phyloP scores from a whole-genome alignment of 1,284 basidiomycete species.

The Rhodotorula sp. region DNA sequence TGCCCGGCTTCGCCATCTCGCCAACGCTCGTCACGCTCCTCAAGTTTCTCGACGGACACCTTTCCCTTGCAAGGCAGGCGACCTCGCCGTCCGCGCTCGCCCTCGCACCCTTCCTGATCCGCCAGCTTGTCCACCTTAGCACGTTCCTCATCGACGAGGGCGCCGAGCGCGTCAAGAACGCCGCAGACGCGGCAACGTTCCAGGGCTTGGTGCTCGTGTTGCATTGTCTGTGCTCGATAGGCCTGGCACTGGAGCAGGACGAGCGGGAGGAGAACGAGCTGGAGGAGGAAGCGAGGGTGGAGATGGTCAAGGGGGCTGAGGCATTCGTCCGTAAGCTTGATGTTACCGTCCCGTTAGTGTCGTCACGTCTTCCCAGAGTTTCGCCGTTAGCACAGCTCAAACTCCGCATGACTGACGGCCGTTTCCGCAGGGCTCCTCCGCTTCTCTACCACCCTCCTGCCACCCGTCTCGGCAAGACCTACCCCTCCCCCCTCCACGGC shows the following conservation, averaged over 20 bases:
- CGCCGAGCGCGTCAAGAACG: constrained; percentile 1
- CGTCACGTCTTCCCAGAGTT: background rate
- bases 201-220: constrained; percentile 31
- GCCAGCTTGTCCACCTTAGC: constrained; percentile 9
- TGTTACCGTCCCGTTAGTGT: too few species aligned
- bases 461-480: background rate
- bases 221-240: constrained; percentile 26
- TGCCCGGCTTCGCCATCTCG: constrained; percentile 23
- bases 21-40: constrained; percentile 32
- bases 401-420: too few species aligned
- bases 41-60: constrained; percentile 41
- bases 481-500: background rate
- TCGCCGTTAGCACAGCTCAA: too few species aligned
- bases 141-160: background rate
- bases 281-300: background rate
- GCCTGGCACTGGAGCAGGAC: constrained; percentile 13
- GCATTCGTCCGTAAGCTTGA: constrained; percentile 18
- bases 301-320: constrained; percentile 8
- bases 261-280: background rate
- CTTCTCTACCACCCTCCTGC: constrained; percentile 18
- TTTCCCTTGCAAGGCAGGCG: constrained; percentile 8
- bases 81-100: background rate
- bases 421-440: constrained; percentile 11
- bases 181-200: constrained; percentile 26
- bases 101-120: constrained; percentile 22